These are phyloP conservation scores for Phytophthora boehmeriae DNA, from an alignment of 352 stramenopile species.

Conservation along the genomic window DNA sequence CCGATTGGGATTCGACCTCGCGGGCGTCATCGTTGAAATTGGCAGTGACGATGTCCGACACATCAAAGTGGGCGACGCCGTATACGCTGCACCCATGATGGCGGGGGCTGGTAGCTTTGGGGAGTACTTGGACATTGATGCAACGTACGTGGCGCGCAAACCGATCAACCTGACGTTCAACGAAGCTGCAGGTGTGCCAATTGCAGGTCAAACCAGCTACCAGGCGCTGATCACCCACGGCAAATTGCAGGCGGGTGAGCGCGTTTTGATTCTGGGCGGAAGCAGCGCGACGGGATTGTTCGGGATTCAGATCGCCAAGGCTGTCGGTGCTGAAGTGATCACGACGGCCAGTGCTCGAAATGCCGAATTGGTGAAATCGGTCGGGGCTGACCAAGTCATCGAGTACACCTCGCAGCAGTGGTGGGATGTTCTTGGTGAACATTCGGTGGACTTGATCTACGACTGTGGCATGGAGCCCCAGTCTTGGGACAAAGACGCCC, in stretches of 20 bases:
- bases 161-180: constrained; percentile 45
- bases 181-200: constrained; percentile 35
- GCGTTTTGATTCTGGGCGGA: constrained; percentile 44
- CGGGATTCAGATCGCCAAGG: constrained; percentile 60
- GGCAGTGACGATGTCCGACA: background rate
- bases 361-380: constrained; percentile 32
- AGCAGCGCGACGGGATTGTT: constrained; percentile 45
- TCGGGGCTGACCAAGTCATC: constrained; percentile 48
- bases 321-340: constrained; percentile 31
- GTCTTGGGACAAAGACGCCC: constrained; percentile 24
- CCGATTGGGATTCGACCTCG: constrained; percentile 28
- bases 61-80: constrained; percentile 16
- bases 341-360: constrained; percentile 43
- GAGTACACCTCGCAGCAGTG: constrained; percentile 57
- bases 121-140: constrained; percentile 38
- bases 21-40: constrained; percentile 26
- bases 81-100: constrained; percentile 22
- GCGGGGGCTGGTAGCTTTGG: constrained; percentile 27
- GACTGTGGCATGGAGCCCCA: constrained; percentile 25
- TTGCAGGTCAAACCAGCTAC: constrained; percentile 35
- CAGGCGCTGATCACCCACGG: constrained; percentile 31
- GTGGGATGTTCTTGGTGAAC: constrained; percentile 25
- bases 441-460: constrained; percentile 44
- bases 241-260: constrained; percentile 32
- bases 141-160: constrained; percentile 41